Base-by-base conservation (phyloP, 192 early-diverging fungal genomes). In the Podila verticillata region DNA sequence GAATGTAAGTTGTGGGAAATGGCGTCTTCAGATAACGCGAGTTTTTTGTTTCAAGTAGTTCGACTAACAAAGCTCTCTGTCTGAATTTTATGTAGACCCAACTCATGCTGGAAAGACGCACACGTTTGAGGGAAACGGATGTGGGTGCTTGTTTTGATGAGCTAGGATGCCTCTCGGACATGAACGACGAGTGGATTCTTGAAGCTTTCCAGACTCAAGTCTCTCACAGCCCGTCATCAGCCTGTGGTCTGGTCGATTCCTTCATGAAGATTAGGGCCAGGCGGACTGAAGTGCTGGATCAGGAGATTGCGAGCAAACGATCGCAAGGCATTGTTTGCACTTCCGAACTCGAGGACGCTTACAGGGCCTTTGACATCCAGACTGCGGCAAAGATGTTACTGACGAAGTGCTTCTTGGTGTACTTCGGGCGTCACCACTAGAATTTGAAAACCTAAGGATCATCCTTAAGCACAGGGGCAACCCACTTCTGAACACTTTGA, bases 161-260 rank as follows among this genome's bases (percentile, higher is more conserved):
- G 54, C 61, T 77, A 20, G 70, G 70, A 32, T 73, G 70, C 34
- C n/a, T 70, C 59, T 66, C 74, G 0, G 84, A 87, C 20, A 87
- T 86, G 7, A 67, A 63, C 13, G 87, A 90, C 49, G 61, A 70
- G 31, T 36, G 88, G 28, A 74, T 91, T 12, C 65, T 72, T 5
- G 91, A 91, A 83, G 78, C 87, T 9, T 91, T 91, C 54, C 62
- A 63, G 5, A 71, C 82, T 10, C 75, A 83, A 29, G 59, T 82
- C 1, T 66, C 80, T 7, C 90, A 93, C 62, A 80, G 89, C 61
- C 61, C 75, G 5, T 17, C 75, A 1, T 15, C 47, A 0, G 74
- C 84, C 0, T 75, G 81, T 34, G 7, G 39, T 28, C 70, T 83
- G n/a, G 75, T 91, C 13, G 90, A 91, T 48, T 65, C 65, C 0